These are phyloP conservation scores for Capsicum baccatum DNA, from an alignment of 257 asterid species.

Conservation along the genomic window DNA sequence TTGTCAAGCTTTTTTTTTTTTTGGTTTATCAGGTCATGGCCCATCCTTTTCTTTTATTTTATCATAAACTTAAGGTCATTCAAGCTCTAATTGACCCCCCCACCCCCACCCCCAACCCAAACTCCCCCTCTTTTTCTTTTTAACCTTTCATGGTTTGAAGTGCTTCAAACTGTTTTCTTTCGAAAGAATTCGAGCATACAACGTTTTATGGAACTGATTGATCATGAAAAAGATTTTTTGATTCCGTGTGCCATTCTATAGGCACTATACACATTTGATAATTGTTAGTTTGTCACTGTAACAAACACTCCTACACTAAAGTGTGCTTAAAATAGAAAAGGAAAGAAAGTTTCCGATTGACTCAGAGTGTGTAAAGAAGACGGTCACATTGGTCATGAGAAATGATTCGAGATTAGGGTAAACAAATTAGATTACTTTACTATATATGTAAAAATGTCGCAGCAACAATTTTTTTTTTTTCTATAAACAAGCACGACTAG, in stretches of 20 bases:
- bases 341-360: background rate
- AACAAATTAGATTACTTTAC: background rate
- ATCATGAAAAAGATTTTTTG: background rate
- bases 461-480: background rate
- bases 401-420: background rate
- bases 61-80: background rate
- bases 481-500: background rate
- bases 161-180: background rate
- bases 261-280: background rate
- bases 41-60: background rate
- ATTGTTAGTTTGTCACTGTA: background rate
- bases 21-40: conserved; percentile 17
- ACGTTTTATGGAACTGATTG: too few species aligned
- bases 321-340: background rate
- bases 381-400: background rate
- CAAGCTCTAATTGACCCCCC: background rate
- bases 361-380: background rate
- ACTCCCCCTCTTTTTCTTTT: background rate
- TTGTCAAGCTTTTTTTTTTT: conserved; percentile 24
- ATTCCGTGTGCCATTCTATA: background rate
- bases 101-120: too few species aligned
- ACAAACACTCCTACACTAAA: background rate
- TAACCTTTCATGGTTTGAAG: background rate
- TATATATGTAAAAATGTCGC: background rate
- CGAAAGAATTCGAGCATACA: too few species aligned